Base-by-base conservation (phyloP, 257 asterid species). In the Penstemon davidsonii region DNA sequence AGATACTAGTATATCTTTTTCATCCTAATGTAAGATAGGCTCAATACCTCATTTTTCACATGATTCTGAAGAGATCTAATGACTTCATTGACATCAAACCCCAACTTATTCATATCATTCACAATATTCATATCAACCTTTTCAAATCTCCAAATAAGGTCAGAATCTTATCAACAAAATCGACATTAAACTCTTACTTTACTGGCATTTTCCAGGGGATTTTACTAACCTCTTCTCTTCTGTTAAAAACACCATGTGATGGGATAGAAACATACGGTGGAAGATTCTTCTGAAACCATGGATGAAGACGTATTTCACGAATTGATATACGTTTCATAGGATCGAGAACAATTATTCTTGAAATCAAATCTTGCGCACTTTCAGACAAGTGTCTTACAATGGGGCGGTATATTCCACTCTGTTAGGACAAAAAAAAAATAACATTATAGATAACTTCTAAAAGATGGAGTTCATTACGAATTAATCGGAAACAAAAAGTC, bases 271-370 rank as follows among this genome's bases (percentile, higher is more conserved):
- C 77, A 64, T 85, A 84, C 52, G 65, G 74, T 1, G 87, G 87
- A 45, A 80, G 82, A 57, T 62, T 78, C 56, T 66, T 78, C 68
- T 54, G 72, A 54, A 87, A 85, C 95, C 92, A 87, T 12, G 87
- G 86, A 70, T 85, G 95, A 18, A 55, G 68, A 10, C 79, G 78
- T 65, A 88, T 85, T 68, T 82, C 90, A 54, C 86, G 85, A 40
- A 88, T 80, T 3, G 92, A 61, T 46, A 88, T 82, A n/a, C 95
- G 90, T 46, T 69, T 80, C 73, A 83, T 77, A 55, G 92, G 90
- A 72, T 88, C 85, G 18, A 86, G 86, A 1, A 86, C 78, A 36
- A 88, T 89, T 45, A 88, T 85, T 62, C 83, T 79, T 51, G 88
- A 70, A 37, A 85, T 85, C 83, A 85, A 67, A 73, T 88, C 87